Evolutionary conservation across 2,329 filamentous ascomycete species (phyloP).

Genomic region (Furcasterigmium sp.): DNA sequence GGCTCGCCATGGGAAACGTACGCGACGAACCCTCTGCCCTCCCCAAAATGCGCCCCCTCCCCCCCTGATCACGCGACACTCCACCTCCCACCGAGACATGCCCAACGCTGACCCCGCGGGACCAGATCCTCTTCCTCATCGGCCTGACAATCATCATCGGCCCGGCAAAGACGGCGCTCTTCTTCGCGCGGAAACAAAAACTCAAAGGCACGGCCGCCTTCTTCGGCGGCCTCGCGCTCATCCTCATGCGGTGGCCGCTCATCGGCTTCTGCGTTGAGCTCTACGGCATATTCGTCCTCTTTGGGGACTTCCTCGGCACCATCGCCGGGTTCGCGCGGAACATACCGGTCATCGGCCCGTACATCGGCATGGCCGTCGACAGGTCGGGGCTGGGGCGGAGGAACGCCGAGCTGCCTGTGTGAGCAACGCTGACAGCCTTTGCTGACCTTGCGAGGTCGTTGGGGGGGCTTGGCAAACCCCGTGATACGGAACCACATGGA

Average conservation of each 20-base stretch:
- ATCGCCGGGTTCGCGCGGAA: constrained; percentile 84
- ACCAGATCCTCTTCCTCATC: constrained; percentile 83
- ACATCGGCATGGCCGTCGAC: constrained; percentile 71
- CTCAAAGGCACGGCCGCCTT: constrained; percentile 88
- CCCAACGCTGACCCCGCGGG: background rate
- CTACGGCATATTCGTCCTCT: constrained; percentile 89
- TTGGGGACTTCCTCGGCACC: constrained; percentile 93
- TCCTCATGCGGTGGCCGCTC: constrained; percentile 85
- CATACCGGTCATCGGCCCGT: constrained; percentile 80
- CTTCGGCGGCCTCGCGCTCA: constrained; percentile 74
- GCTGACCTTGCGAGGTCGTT: too few species aligned
- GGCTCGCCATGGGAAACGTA: constrained; percentile 97
- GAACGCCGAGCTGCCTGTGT: constrained; percentile 76
- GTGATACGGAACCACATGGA: too few species aligned
- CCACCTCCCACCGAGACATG: constrained; percentile 6
- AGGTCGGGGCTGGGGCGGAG: constrained; percentile 62
- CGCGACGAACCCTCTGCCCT: too few species aligned
- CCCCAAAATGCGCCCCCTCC: too few species aligned
- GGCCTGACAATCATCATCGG: constrained; percentile 96
- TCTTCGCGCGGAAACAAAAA: constrained; percentile 94
- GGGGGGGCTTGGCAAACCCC: too few species aligned
- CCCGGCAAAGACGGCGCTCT: constrained; percentile 80
- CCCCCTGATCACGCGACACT: constrained; percentile 5
- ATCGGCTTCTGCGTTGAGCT: constrained; percentile 86
- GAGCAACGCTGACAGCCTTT: constrained; percentile 19